phyloP scores from a whole-genome alignment of 1,139 yeast species.

The Candida mesenterica region DNA sequence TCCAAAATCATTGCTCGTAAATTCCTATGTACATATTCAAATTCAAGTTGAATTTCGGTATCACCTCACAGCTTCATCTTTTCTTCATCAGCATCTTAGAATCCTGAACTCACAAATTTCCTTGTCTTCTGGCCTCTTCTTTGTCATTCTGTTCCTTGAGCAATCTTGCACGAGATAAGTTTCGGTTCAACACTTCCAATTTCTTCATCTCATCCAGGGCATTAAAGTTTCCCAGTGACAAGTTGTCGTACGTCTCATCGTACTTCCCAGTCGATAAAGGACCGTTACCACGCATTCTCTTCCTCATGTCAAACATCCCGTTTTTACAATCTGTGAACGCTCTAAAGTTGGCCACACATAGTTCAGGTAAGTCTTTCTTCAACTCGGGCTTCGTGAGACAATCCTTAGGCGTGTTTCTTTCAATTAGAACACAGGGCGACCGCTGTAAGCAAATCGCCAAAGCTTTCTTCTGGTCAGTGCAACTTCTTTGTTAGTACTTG shows the following conservation, averaged over 20 bases:
- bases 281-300: conserved; percentile 91
- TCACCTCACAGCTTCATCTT: no score
- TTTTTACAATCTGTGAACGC: conserved; percentile 86
- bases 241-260: conserved; percentile 78
- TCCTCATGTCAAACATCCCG: conserved; percentile 85
- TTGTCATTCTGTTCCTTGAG: conserved; percentile 15
- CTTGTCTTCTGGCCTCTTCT: not conserved
- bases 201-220: conserved; percentile 76
- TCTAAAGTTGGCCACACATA: conserved; percentile 80
- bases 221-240: conserved; percentile 78
- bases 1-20: not conserved
- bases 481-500: conserved; percentile 44
- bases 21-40: not conserved
- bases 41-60: no score
- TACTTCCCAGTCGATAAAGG: conserved; percentile 89
- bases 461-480: conserved; percentile 89
- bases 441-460: conserved; percentile 93
- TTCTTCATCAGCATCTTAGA: no score
- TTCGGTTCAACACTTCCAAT: conserved; percentile 54
- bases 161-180: conserved; percentile 31
- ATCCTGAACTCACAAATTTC: no score
- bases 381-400: conserved; percentile 83
- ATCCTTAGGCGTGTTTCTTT: conserved; percentile 85
- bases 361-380: conserved; percentile 74
- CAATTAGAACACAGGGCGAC: conserved; percentile 92